phyloP scores from a whole-genome alignment of 164 flowering plant genomes.

The Vitis labrusca region DNA sequence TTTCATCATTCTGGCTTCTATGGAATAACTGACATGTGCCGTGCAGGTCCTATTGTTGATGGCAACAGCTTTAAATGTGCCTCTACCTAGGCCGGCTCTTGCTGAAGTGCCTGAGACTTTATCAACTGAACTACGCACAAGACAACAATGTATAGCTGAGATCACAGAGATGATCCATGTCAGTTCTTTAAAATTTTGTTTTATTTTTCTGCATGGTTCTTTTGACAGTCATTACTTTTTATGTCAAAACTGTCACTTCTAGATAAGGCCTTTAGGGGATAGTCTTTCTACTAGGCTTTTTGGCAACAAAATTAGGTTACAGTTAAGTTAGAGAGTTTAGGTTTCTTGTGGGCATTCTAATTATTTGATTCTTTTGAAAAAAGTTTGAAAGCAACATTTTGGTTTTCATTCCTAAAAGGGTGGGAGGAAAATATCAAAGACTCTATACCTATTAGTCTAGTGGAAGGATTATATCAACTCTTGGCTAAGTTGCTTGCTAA shows the following conservation, averaged over 20 bases:
- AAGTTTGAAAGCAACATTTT: too few relatives aligned
- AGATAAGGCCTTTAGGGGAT: too few relatives aligned
- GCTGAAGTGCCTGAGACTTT: conserved; percentile 30
- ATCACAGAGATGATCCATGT: conserved; percentile 99
- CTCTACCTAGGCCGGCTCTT: conserved; percentile 32
- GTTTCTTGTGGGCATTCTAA: too few relatives aligned
- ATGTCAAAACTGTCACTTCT: background rate
- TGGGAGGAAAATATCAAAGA: too few relatives aligned
- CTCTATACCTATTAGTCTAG: too few relatives aligned
- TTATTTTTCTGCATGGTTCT: conserved; percentile 5
- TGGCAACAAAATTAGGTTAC: too few relatives aligned
- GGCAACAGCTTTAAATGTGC: conserved; percentile 78
- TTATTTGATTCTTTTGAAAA: too few relatives aligned
- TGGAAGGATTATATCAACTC: background rate
- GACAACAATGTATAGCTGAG: conserved; percentile 88
- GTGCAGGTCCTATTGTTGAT: conserved; percentile 86
- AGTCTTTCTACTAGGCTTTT: too few relatives aligned
- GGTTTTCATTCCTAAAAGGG: too few relatives aligned
- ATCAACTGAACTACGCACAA: conserved; percentile 53
- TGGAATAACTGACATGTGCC: background rate
- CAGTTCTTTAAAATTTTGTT: conserved; percentile 27
- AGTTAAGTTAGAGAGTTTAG: too few relatives aligned
- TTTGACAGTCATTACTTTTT: conserved; percentile 1
- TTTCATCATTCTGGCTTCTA: background rate
- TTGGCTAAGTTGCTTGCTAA: too few relatives aligned